A percentile compares a stretch with the other conserved stretches of the same genome.
Conservation (phyloP, 495 filamentous ascomycete species). For the Thozetella sp. region DNA sequence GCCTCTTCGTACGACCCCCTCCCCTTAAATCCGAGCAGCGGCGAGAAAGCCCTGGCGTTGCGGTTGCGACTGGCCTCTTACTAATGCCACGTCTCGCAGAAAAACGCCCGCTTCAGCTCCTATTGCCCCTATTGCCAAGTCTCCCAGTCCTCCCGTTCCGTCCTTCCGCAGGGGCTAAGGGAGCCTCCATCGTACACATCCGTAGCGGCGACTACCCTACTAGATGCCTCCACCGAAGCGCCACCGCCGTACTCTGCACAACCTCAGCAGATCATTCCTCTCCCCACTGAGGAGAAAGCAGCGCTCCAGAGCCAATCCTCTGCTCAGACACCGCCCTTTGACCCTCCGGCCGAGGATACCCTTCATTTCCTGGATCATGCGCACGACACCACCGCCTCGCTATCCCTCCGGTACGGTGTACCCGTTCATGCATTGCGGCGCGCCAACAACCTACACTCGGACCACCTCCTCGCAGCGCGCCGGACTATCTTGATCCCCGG, state of each 20-base stretch:
- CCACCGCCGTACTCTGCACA: constrained; percentile 50
- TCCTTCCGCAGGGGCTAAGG: constrained; percentile 54
- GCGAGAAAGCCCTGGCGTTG: too few species aligned
- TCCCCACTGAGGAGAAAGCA: constrained; percentile 39
- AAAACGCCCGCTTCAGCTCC: constrained; percentile 66
- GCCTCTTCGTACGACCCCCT: constrained; percentile 54
- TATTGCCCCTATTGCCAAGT: constrained; percentile 66
- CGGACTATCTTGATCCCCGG: constrained; percentile 69
- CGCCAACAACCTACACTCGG: constrained; percentile 64
- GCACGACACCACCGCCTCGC: constrained; percentile 61
- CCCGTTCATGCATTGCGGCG: constrained; percentile 54
- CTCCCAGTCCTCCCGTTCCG: constrained; percentile 43
- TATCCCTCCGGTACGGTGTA: constrained; percentile 69
- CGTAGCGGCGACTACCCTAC: constrained; percentile 40
- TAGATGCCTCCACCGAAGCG: constrained; percentile 25
- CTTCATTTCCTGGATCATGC: constrained; percentile 68
- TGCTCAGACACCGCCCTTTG: not conserved
- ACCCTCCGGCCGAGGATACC: constrained; percentile 49
- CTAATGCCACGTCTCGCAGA: constrained; percentile 27
- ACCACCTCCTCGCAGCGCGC: constrained; percentile 67
- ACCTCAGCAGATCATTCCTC: constrained; percentile 26
- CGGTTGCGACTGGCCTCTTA: too few species aligned
- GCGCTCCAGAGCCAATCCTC: constrained; percentile 23
- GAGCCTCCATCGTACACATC: constrained; percentile 34
- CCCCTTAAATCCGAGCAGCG: not conserved